phyloP scores from a whole-genome alignment of 2,329 filamentous ascomycete species.

The Colletotrichum plurivorum region DNA sequence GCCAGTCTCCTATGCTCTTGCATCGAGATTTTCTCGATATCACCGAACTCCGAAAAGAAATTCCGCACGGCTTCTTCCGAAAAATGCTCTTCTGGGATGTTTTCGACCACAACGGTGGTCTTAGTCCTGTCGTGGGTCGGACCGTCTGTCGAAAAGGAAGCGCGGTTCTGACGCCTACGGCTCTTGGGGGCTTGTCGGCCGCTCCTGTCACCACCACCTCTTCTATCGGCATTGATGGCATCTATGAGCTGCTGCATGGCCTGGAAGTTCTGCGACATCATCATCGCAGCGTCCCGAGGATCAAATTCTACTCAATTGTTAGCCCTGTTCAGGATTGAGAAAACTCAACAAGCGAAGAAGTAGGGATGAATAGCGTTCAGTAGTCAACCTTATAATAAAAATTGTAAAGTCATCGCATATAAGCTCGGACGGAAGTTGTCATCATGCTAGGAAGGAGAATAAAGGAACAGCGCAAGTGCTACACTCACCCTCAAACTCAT shows the following conservation, averaged over 20 bases:
- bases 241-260: constrained; percentile 40
- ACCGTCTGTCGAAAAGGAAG: constrained; percentile 75
- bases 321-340: background rate
- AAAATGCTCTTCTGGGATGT: constrained; percentile 81
- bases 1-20: constrained; percentile 77
- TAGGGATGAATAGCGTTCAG: constrained; percentile 45
- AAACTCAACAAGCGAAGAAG: background rate
- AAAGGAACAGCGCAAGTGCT: background rate
- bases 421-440: constrained; percentile 42
- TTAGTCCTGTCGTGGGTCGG: constrained; percentile 74
- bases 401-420: constrained; percentile 42
- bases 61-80: constrained; percentile 73
- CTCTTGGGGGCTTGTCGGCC: constrained; percentile 44
- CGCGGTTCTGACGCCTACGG: constrained; percentile 50
- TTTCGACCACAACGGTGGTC: constrained; percentile 81
- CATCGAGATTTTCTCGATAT: constrained; percentile 74
- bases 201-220: constrained; percentile 44
- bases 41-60: constrained; percentile 82
- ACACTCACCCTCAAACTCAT: constrained; percentile 29
- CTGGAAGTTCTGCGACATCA: constrained; percentile 40
- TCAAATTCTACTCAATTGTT: constrained; percentile 38
- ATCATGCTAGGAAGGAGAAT: constrained; percentile 35
- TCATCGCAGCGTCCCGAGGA: constrained; percentile 40
- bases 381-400: constrained; percentile 46
- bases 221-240: constrained; percentile 43